Conservation (phyloP, 352 stramenopile genomes). For the Phytophthora pluvialis region DNA sequence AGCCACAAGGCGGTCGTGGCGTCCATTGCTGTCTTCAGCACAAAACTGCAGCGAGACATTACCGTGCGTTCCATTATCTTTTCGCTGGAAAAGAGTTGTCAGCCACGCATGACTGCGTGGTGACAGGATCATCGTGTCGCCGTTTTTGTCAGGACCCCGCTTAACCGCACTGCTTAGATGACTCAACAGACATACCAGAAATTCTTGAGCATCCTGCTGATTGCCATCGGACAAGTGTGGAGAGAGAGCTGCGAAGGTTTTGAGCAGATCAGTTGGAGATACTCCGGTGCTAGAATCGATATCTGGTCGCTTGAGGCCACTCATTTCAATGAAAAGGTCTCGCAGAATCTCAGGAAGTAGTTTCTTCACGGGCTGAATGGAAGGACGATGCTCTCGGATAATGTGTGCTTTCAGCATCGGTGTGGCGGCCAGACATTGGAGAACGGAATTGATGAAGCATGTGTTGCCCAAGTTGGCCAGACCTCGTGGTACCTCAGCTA, state of each 20-base stretch:
- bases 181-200: constrained; percentile 93
- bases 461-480: constrained; percentile 78
- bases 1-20: constrained; percentile 92
- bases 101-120: constrained; percentile 40
- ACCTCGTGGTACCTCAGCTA: constrained; percentile 20
- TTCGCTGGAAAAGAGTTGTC: constrained; percentile 24
- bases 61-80: constrained; percentile 1
- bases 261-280: constrained; percentile 78
- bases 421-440: constrained; percentile 93
- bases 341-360: constrained; percentile 77
- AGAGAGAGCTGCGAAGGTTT: constrained; percentile 74
- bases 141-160: constrained; percentile 30
- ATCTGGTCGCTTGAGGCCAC: neutral
- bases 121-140: constrained; percentile 58
- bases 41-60: constrained; percentile 11
- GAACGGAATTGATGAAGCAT: constrained; percentile 85
- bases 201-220: constrained; percentile 97
- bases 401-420: constrained; percentile 92
- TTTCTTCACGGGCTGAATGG: neutral
- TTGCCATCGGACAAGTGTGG: constrained; percentile 91
- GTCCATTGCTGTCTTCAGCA: constrained; percentile 93
- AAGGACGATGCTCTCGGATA: constrained; percentile 56
- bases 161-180: constrained; percentile 95
- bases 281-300: neutral
- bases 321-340: constrained; percentile 73